Percentiles rank a stretch among this genome's conserved stretches.
These are phyloP conservation scores for Suillus plorans DNA, from an alignment of 768 basidiomycete species.

Conservation along the genomic window DNA sequence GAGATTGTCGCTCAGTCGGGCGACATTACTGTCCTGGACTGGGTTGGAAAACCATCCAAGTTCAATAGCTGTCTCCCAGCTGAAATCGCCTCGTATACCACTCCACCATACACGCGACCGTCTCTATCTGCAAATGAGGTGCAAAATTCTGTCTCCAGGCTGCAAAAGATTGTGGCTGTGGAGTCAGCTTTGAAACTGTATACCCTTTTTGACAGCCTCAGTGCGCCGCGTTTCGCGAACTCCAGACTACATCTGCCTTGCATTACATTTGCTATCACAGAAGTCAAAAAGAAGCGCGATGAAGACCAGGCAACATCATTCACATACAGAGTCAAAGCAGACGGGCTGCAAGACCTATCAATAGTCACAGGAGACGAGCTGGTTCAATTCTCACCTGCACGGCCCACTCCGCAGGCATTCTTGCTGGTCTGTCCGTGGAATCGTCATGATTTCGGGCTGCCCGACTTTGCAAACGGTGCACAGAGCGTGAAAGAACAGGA, in stretches of 20 bases:
- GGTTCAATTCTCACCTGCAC: neutral
- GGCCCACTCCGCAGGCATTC: neutral
- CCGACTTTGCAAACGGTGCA: neutral
- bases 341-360: neutral
- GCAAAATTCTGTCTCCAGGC: neutral
- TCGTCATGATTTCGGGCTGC: neutral
- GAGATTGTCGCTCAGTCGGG: neutral
- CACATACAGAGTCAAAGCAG: neutral
- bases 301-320: neutral
- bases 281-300: neutral
- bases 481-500: neutral
- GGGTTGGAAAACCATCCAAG: neutral
- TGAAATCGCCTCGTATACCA: neutral
- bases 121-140: neutral
- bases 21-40: neutral
- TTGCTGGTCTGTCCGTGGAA: neutral
- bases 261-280: neutral
- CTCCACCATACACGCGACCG: neutral
- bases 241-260: neutral
- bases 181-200: neutral
- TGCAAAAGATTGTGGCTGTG: neutral
- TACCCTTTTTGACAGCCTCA: neutral
- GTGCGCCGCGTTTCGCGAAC: neutral
- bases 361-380: neutral
- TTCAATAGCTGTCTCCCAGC: neutral